Evolutionary conservation across 176 grass and related monocot genomes (phyloP).

Genomic region (Calamus simplicifolius): DNA sequence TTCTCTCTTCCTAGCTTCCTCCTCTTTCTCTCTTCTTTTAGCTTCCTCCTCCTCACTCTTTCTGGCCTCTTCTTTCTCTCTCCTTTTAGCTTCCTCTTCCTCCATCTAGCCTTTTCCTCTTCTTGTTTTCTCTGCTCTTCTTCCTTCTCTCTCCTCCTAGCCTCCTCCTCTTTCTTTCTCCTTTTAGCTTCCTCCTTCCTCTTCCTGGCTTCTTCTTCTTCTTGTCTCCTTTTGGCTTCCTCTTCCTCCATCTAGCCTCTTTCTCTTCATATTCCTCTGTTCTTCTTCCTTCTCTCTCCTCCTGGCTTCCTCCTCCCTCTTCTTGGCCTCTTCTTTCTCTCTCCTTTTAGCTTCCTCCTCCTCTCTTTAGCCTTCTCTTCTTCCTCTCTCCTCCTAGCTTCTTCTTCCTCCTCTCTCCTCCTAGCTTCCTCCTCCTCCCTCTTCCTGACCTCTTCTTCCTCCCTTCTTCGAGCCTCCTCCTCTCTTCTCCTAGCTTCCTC

Average conservation of each 20-base stretch:
- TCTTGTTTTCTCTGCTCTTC: too few species aligned
- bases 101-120: too few species aligned
- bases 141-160: accelerated
- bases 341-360: background rate
- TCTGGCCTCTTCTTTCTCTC: too few species aligned
- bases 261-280: too few species aligned
- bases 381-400: background rate
- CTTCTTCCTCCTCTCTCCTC: background rate
- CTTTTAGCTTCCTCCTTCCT: background rate
- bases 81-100: too few species aligned
- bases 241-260: background rate
- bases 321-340: background rate
- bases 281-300: conserved; percentile 1
- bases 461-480: background rate
- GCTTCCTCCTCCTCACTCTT: too few species aligned
- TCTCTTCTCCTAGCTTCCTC: background rate
- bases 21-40: too few species aligned
- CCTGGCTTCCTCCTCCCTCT: background rate
- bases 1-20: too few species aligned
- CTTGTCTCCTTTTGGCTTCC: background rate
- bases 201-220: background rate
- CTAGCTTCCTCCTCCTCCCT: background rate
- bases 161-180: background rate
- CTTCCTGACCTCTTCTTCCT: background rate
- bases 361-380: background rate